Evolutionary conservation across 805 yeast genomes (phyloP).

Genomic region (Hanseniaspora taiwanica): DNA sequence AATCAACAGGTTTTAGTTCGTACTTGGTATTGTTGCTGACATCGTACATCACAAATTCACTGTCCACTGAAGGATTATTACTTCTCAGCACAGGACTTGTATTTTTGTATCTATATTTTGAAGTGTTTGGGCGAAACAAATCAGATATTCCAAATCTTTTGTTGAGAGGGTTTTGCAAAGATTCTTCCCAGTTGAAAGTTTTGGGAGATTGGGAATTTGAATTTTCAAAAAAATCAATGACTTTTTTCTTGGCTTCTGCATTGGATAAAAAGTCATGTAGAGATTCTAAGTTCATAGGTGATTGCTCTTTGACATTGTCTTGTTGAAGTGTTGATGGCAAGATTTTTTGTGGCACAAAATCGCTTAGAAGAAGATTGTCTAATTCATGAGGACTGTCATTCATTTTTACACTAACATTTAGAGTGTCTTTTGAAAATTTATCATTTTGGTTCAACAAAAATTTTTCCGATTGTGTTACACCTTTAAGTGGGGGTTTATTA

Average conservation of each 20-base stretch:
- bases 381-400: too few relatives aligned
- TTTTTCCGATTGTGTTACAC: too few relatives aligned
- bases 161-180: not conserved
- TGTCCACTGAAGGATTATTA: slow-evolving; percentile 6
- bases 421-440: too few relatives aligned
- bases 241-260: not conserved
- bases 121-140: not conserved
- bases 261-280: not conserved
- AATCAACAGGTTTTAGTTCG: not conserved
- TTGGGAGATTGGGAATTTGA: not conserved
- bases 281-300: not conserved
- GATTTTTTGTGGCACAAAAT: too few relatives aligned
- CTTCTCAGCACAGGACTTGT: not conserved
- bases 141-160: not conserved
- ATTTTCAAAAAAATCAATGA: not conserved
- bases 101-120: not conserved
- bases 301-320: not conserved
- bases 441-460: too few relatives aligned
- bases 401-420: too few relatives aligned
- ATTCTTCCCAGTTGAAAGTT: not conserved
- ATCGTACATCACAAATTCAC: not conserved
- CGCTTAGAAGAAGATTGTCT: too few relatives aligned
- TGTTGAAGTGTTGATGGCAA: too few relatives aligned
- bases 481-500: too few relatives aligned
- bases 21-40: not conserved